A percentile compares a stretch with the other conserved stretches of the same genome.
These are phyloP conservation scores for Torulaspora quercuum DNA, from an alignment of 805 yeast species.

Conservation along the genomic window DNA sequence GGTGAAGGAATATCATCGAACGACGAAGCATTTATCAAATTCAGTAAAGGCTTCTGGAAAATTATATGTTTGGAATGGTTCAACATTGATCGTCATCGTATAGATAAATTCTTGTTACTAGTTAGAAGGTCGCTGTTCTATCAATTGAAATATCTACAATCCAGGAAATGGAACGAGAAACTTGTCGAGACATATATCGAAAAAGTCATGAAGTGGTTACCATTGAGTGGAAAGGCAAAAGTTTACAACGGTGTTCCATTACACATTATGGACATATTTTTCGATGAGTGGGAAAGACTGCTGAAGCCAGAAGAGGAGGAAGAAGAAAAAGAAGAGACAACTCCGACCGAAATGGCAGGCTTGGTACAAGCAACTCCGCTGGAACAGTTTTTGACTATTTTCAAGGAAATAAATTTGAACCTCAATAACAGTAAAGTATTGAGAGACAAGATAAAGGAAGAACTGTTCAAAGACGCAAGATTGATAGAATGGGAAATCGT, in stretches of 20 bases:
- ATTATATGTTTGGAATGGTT: conserved; percentile 81
- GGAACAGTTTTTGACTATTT: conserved; percentile 54
- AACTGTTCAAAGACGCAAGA: conserved; percentile 62
- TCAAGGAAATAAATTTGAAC: conserved; percentile 48
- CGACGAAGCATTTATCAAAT: conserved; percentile 43
- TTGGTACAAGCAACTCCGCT: conserved; percentile 51
- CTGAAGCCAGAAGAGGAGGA: conserved; percentile 48
- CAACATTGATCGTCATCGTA: conserved; percentile 72
- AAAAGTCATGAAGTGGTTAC: conserved; percentile 43
- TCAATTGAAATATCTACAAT: conserved; percentile 53
- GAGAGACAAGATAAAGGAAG: conserved; percentile 60
- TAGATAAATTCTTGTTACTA: conserved; percentile 81
- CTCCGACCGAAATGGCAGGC: conserved; percentile 23
- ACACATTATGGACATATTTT: conserved; percentile 77
- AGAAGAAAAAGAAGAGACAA: conserved; percentile 39
- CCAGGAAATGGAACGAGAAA: conserved; percentile 51
- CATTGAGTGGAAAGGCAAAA: conserved; percentile 56
- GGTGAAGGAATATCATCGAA: conserved; percentile 19
- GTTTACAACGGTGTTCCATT: conserved; percentile 74
- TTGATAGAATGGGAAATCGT: conserved; percentile 61
- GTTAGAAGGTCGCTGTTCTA: conserved; percentile 72
- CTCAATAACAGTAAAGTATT: conserved; percentile 57
- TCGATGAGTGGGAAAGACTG: conserved; percentile 78
- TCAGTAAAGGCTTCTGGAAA: conserved; percentile 76
- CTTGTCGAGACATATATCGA: conserved; percentile 46